Evolutionary conservation across 306 rosid genomes (phyloP).

Genomic region (Acacia acuminata): DNA sequence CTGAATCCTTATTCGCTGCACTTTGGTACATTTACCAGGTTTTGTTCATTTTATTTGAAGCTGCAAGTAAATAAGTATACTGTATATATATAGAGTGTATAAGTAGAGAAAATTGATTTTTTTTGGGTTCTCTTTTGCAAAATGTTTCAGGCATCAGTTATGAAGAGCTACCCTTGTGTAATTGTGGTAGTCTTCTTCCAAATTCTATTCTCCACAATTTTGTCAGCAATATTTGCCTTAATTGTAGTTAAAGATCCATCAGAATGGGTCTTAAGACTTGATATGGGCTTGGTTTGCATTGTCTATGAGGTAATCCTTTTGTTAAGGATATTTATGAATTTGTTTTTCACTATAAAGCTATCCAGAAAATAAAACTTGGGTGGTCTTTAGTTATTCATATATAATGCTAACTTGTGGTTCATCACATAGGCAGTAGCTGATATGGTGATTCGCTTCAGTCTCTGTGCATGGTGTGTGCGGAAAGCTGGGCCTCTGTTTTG

Average conservation of each 20-base stretch:
- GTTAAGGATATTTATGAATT: not conserved
- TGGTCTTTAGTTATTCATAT: not conserved
- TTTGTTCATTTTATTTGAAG: not conserved
- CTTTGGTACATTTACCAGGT: not conserved
- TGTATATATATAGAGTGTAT: not conserved
- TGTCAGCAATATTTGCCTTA: not conserved
- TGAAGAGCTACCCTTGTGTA: not conserved
- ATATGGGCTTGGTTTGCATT: not conserved
- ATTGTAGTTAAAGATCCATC: not conserved
- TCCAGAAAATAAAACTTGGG: not conserved
- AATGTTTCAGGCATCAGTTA: not conserved
- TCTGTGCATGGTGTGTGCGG: constrained; percentile 40
- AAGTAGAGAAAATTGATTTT: not conserved
- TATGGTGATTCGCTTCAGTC: constrained; percentile 16
- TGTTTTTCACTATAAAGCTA: not conserved
- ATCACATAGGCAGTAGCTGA: constrained; percentile 40
- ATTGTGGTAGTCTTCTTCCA: not conserved
- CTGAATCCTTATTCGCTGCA: not conserved
- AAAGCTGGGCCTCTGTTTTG: constrained; percentile 50
- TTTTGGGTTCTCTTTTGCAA: not conserved
- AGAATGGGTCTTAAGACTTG: not conserved
- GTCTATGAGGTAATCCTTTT: not conserved
- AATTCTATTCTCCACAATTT: not conserved
- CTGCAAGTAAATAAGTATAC: not conserved
- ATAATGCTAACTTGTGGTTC: not conserved